Evolutionary conservation across 192 early-diverging fungal genomes (phyloP).

Genomic region (Anaeromyces robustus): DNA sequence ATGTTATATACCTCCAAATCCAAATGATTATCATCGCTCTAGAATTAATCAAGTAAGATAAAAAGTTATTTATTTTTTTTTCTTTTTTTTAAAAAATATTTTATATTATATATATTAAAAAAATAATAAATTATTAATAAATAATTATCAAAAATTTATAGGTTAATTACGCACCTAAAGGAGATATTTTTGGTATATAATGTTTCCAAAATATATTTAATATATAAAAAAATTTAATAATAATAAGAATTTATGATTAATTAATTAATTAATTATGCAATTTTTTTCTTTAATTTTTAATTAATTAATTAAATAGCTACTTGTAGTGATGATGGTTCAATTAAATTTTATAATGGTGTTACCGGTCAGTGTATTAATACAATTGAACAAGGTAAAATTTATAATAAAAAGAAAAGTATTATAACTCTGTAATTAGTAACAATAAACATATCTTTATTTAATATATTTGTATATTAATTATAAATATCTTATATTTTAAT

Average conservation of each 20-base stretch:
- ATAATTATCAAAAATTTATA: no score
- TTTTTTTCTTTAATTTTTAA: neutral
- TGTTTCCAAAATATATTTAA: no score
- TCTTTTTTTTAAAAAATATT: no score
- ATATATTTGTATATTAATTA: neutral
- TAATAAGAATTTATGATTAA: no score
- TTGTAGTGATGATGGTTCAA: conserved; percentile 58
- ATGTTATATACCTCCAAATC: conserved; percentile 52
- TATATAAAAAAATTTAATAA: no score
- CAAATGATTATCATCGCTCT: conserved; percentile 20
- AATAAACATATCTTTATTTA: no score
- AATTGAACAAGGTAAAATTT: conserved; percentile 18
- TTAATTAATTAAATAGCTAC: neutral
- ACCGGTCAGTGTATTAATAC: conserved; percentile 57
- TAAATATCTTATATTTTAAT: no score
- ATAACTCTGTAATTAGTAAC: no score
- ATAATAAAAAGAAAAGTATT: no score
- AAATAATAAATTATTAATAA: no score
- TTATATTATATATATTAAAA: no score
- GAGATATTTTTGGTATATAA: conserved; percentile 41
- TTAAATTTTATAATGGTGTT: conserved; percentile 76
- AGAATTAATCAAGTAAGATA: conserved; percentile 1
- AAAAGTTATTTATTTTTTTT: neutral
- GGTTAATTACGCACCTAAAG: conserved; percentile 56
- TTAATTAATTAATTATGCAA: no score